Percentiles rank a stretch among this genome's conserved stretches.
Conservation (phyloP, 2,329 filamentous ascomycete species). For the Fusarium concolor region DNA sequence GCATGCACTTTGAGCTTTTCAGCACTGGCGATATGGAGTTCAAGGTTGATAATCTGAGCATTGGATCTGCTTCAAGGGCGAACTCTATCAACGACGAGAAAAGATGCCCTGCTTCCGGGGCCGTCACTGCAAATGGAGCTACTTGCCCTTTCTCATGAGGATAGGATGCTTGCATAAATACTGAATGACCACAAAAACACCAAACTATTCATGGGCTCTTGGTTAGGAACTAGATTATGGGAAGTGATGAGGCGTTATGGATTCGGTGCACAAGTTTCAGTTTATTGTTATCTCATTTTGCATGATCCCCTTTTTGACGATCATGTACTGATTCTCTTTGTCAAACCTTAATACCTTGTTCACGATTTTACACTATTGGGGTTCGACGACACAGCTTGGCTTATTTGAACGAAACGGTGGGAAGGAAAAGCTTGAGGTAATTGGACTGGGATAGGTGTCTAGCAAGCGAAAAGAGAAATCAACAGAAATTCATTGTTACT, state of each 20-base stretch:
- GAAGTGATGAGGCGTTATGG: constrained; percentile 34
- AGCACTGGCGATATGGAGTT: constrained; percentile 58
- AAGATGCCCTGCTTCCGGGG: constrained; percentile 37
- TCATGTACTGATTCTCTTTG: background rate
- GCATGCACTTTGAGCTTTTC: constrained; percentile 61
- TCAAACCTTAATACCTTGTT: constrained; percentile 4
- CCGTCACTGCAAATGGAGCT: constrained; percentile 19
- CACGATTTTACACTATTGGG: constrained; percentile 2
- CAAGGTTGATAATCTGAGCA: constrained; percentile 49
- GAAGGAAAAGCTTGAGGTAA: constrained; percentile 23
- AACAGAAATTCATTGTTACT: constrained; percentile 29
- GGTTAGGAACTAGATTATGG: constrained; percentile 13
- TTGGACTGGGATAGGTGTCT: constrained; percentile 1
- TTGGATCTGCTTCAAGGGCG: constrained; percentile 38
- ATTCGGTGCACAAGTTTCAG: constrained; percentile 9
- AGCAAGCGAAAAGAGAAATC: constrained; percentile 11
- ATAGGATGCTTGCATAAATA: background rate
- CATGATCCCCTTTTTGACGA: constrained; percentile 23
- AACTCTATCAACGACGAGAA: constrained; percentile 23
- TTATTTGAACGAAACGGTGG: constrained; percentile 28
- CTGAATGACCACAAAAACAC: background rate
- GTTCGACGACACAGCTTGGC: constrained; percentile 14
- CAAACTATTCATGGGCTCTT: constrained; percentile 5
- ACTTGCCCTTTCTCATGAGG: constrained; percentile 34
- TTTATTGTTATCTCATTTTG: constrained; percentile 4